Conservation (phyloP, 768 basidiomycete species). For the Mycena kentingensis region DNA sequence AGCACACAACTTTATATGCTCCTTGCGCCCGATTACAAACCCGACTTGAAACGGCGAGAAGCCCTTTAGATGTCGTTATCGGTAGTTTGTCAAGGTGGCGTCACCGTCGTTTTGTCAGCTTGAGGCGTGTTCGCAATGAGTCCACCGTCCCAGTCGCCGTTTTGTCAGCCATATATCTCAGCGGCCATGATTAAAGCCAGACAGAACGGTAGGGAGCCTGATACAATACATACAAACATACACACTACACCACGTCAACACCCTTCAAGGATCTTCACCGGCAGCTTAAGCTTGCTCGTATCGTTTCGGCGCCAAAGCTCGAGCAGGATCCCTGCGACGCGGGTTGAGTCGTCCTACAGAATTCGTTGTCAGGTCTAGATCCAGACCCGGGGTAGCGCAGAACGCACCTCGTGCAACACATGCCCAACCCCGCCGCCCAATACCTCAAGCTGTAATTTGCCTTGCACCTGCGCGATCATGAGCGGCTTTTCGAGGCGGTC, state of each 20-base stretch:
- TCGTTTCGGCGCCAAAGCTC: conserved; percentile 95
- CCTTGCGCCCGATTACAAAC: too few species aligned
- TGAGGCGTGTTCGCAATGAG: too few species aligned
- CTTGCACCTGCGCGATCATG: conserved; percentile 97
- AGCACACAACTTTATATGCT: too few species aligned
- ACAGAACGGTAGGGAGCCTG: too few species aligned
- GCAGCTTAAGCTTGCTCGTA: conserved; percentile 50
- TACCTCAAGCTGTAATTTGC: conserved; percentile 93
- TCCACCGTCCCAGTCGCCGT: too few species aligned
- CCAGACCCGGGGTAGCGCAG: neutral
- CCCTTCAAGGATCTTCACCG: conserved; percentile 48
- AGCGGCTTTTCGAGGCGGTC: conserved; percentile 91
- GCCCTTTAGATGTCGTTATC: too few species aligned
- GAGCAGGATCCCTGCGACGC: conserved; percentile 75
- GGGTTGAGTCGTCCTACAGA: conserved; percentile 83
- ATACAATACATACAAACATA: too few species aligned
- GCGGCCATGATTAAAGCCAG: too few species aligned
- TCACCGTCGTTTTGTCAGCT: too few species aligned
- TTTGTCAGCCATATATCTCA: too few species aligned
- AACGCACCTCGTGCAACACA: conserved; percentile 86
- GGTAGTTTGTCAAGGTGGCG: too few species aligned
- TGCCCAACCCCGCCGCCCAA: conserved; percentile 81
- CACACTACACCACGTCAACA: conserved; percentile 53
- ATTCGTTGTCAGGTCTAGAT: neutral
- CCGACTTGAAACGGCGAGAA: too few species aligned